A percentile compares a stretch with the other conserved stretches of the same genome.
phyloP scores from a whole-genome alignment of 495 filamentous ascomycete species.

The Aspergillus steynii region DNA sequence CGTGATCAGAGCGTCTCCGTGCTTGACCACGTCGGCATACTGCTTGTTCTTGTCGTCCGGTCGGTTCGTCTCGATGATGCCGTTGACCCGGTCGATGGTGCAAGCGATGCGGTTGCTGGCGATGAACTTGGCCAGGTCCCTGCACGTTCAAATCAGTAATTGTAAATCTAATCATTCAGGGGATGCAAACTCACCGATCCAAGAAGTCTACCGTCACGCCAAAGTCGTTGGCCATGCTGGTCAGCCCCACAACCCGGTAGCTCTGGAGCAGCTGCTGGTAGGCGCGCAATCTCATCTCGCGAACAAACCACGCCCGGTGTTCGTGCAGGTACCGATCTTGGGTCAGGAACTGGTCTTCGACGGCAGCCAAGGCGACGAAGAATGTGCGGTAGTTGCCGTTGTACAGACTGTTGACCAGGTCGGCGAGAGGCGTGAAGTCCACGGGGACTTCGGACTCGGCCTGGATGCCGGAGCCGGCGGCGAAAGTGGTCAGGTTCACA shows the following conservation, averaged over 20 bases:
- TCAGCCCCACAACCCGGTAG: constrained; percentile 92
- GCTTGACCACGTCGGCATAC: constrained; percentile 94
- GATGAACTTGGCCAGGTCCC: constrained; percentile 96
- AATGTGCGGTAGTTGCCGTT: constrained; percentile 89
- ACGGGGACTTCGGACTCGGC: constrained; percentile 72
- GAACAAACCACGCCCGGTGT: constrained; percentile 92
- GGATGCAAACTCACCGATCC: constrained; percentile 65
- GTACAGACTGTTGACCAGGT: constrained; percentile 88
- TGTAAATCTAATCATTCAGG: background rate
- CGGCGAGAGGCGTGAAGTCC: constrained; percentile 80
- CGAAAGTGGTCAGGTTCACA: constrained; percentile 82
- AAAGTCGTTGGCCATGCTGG: constrained; percentile 95
- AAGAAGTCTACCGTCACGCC: constrained; percentile 94
- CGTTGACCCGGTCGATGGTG: constrained; percentile 96
- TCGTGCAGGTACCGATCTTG: constrained; percentile 93
- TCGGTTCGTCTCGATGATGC: constrained; percentile 95
- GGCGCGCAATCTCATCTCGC: constrained; percentile 93
- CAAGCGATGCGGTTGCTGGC: constrained; percentile 90
- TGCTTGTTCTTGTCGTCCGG: constrained; percentile 99
- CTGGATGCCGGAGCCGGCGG: constrained; percentile 63
- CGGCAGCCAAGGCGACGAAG: constrained; percentile 85
- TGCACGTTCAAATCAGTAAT: constrained; percentile 34
- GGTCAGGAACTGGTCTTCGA: constrained; percentile 90
- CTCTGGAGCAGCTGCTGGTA: constrained; percentile 97
- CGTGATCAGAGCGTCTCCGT: constrained; percentile 94